Conservation (phyloP, 2,329 filamentous ascomycete species). For the Stromatinia cepivora region DNA sequence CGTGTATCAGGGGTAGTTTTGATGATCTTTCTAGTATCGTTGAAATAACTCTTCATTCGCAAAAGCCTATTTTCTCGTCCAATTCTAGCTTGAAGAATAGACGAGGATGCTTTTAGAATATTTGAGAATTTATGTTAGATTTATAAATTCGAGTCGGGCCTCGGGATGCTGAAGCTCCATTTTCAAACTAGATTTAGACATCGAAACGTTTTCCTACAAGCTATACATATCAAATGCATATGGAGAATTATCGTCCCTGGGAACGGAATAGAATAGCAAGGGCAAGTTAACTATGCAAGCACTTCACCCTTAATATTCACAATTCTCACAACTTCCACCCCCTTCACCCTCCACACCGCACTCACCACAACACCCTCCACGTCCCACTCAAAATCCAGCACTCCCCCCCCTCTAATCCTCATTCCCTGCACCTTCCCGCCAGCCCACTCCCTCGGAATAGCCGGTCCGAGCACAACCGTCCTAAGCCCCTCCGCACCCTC, state of each 20-base stretch:
- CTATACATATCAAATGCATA: background rate
- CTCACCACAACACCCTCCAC: conserved; percentile 17
- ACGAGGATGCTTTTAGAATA: no score
- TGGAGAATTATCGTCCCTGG: background rate
- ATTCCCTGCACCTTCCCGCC: conserved; percentile 48
- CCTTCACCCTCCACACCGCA: background rate
- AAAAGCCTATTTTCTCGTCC: accelerated
- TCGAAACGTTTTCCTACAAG: background rate
- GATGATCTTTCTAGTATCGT: background rate
- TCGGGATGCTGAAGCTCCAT: accelerated
- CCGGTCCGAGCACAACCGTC: conserved; percentile 48
- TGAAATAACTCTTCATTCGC: accelerated
- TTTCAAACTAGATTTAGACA: background rate
- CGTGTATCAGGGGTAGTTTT: background rate
- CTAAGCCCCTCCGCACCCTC: conserved; percentile 23
- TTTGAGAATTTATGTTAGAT: background rate
- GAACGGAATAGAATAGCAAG: background rate
- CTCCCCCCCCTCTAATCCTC: conserved; percentile 47
- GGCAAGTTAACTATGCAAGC: background rate
- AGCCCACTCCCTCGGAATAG: conserved; percentile 49
- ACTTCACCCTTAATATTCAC: conserved; percentile 3
- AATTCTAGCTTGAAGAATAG: background rate
- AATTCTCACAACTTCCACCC: background rate
- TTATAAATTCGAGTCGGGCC: background rate
- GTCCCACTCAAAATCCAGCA: conserved; percentile 49